Base-by-base conservation (phyloP, 2,329 filamentous ascomycete species). In the Ophiocordyceps robertsii region DNA sequence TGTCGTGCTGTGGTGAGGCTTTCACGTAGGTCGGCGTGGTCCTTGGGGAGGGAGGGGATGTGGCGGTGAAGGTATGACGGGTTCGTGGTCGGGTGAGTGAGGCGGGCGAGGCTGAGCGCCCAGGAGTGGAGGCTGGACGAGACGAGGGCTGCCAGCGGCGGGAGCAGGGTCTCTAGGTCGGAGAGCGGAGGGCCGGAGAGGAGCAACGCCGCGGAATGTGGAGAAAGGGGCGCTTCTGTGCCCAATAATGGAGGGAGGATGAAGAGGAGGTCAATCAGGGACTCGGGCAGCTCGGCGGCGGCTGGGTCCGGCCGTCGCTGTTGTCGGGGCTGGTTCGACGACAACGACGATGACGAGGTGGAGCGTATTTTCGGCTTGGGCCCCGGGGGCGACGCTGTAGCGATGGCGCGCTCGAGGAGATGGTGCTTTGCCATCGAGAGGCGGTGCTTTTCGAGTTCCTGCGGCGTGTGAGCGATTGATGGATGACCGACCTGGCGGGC, bases 61-160 rank as follows among this genome's bases (percentile, higher is more conserved):
- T 65, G 57, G 17, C 76, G 73, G 59, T 80, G 76, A n/a, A 79
- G 60, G 52, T 66, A 75, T 17, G 72, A 73, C 0, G 72, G 63
- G 54, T 74, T 74, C 1, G 69, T 73, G 14, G 60, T 59, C 0
- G 72, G 70, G 47, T 68, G 64, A 3, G 64, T 55, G 30, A 73
- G 60, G 33, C 72, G 67, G 1, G 70, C 65, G 21, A 77, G 62
- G 14, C 61, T 51, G 13, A 67, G 59, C 24, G 74, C 73, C 13
- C 67, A 65, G 1, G 62, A 53, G 42, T 70, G 68, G 0, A 81
- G 63, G n/a, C 63, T 60, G 0, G 61, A 52, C 3, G 73, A 75
- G 16, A 78, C 46, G 6, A 76, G 57, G 2, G 58, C 51, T 1
- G 65, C 57, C 16, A 80, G 60, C 1, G 59, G 50, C 0, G 73